Evolutionary conservation across 768 basidiomycete species (phyloP).

Genomic region (Fibroporia radiculosa): DNA sequence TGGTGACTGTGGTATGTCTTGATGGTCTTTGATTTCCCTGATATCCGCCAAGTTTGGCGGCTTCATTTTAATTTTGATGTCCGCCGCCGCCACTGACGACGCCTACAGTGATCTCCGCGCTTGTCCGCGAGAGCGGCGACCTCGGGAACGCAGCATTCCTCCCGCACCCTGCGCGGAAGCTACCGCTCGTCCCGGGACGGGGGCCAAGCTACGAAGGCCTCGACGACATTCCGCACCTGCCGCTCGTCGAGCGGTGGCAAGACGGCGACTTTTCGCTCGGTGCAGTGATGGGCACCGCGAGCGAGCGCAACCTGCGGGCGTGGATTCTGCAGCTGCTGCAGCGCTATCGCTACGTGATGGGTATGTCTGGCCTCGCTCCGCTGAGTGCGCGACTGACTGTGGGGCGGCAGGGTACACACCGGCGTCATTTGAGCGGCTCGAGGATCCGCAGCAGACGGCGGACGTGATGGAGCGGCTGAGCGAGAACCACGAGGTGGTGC

Average conservation of each 20-base stretch:
- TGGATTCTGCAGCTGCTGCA: conserved; percentile 26
- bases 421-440: conserved; percentile 19
- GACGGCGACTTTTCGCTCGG: conserved; percentile 18
- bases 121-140: conserved; percentile 24
- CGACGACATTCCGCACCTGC: conserved; percentile 14
- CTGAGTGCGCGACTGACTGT: too few relatives aligned
- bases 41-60: neutral
- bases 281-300: conserved; percentile 16
- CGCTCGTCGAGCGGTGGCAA: conserved; percentile 16
- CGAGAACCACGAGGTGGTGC: conserved; percentile 15
- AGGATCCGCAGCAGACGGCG: conserved; percentile 13
- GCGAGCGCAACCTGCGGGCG: conserved; percentile 18
- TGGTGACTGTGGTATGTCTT: conserved; percentile 27
- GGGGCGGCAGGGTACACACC: conserved; percentile 20
- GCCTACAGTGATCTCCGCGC: conserved; percentile 21
- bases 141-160: conserved; percentile 29
- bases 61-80: too few relatives aligned
- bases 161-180: conserved; percentile 17
- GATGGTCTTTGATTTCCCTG: neutral
- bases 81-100: neutral
- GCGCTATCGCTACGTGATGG: conserved; percentile 29
- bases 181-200: conserved; percentile 4
- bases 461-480: conserved; percentile 15
- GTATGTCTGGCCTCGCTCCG: conserved; percentile 10
- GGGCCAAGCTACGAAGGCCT: neutral